Evolutionary conservation across 2,329 filamentous ascomycete species (phyloP).

Genomic region (Passalora sequoiae): DNA sequence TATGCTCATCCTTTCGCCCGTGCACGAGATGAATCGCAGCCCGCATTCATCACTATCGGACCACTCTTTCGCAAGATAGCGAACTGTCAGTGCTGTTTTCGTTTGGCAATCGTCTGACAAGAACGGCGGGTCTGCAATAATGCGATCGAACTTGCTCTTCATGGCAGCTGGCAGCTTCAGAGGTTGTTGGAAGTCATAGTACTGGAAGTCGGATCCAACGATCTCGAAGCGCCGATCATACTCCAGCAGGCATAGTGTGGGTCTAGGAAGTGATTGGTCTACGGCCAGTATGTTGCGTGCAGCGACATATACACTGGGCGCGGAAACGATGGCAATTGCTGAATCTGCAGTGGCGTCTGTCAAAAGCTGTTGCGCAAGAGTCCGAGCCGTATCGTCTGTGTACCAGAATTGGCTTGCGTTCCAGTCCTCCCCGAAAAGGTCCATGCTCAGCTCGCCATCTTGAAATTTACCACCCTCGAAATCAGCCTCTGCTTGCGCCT

Average conservation of each 20-base stretch:
- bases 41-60: slow-evolving; percentile 15
- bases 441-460: slow-evolving; percentile 52
- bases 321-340: slow-evolving; percentile 63
- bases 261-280: slow-evolving; percentile 37
- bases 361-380: slow-evolving; percentile 61
- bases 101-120: slow-evolving; percentile 76
- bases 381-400: slow-evolving; percentile 62
- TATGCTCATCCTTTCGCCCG: slow-evolving; percentile 68
- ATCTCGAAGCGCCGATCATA: slow-evolving; percentile 68
- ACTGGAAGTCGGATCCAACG: slow-evolving; percentile 69
- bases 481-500: slow-evolving; percentile 55
- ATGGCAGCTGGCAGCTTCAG: slow-evolving; percentile 56
- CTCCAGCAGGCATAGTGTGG: slow-evolving; percentile 64
- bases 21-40: slow-evolving; percentile 59
- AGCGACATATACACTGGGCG: slow-evolving; percentile 72
- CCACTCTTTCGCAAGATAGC: slow-evolving; percentile 61
- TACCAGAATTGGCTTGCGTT: slow-evolving; percentile 73
- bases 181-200: slow-evolving; percentile 68
- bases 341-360: slow-evolving; percentile 51
- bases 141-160: slow-evolving; percentile 60
- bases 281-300: slow-evolving; percentile 57
- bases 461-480: slow-evolving; percentile 35
- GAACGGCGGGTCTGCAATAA: slow-evolving; percentile 75
- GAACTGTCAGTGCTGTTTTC: slow-evolving; percentile 68
- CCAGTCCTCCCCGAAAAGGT: slow-evolving; percentile 74